phyloP scores from a whole-genome alignment of 805 yeast genomes.

The Ogataea degrootiae region DNA sequence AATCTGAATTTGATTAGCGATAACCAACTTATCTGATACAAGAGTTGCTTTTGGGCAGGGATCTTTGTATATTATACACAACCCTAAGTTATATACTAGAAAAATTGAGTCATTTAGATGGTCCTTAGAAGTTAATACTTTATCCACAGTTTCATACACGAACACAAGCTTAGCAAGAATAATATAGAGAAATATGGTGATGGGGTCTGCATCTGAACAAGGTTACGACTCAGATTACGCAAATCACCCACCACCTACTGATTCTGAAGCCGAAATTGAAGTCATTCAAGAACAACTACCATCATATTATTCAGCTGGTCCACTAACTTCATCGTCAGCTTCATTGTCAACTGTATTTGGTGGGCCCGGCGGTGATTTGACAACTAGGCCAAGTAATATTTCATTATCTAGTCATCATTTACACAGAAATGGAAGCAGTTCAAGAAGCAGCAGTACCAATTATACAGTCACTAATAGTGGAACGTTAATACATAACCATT shows the following conservation, averaged over 20 bases:
- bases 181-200: not conserved
- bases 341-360: constrained; percentile 7
- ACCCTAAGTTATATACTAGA: no score
- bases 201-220: not conserved
- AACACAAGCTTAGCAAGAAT: no score
- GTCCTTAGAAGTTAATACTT: not conserved
- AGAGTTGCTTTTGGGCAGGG: no score
- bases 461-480: not conserved
- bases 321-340: constrained; percentile 11
- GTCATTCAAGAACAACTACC: constrained; percentile 7
- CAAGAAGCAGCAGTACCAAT: no score
- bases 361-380: not conserved
- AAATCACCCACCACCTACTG: constrained; percentile 37
- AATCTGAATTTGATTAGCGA: no score
- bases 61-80: no score
- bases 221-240: constrained; percentile 32
- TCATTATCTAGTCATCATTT: no score
- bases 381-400: not conserved
- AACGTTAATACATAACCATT: no score
- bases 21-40: no score
- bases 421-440: no score
- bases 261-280: constrained; percentile 24
- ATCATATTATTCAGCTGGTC: constrained; percentile 2
- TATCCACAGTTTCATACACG: no score
- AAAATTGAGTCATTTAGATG: no score